phyloP scores from a whole-genome alignment of 1,284 basidiomycete genomes.

The Limonomyces culmigenus region DNA sequence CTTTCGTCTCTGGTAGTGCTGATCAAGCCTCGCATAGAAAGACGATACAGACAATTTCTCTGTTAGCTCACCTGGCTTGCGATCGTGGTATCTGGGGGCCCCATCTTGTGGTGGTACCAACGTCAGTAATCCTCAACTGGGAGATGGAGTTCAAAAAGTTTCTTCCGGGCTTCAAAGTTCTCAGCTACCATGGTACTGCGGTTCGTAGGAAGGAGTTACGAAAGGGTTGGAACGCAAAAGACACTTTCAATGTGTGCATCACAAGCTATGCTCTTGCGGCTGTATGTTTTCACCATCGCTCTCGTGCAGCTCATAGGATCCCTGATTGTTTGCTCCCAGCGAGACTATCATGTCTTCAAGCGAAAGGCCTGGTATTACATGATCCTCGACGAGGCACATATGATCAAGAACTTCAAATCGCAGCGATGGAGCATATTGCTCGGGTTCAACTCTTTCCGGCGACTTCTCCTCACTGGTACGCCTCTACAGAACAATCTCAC shows the following conservation, averaged over 20 bases:
- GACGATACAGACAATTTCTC: constrained; percentile 91
- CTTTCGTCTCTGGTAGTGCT: constrained; percentile 1
- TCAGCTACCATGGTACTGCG: constrained; percentile 85
- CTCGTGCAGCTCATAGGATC: too few relatives aligned
- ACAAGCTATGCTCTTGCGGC: constrained; percentile 93
- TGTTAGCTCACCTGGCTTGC: constrained; percentile 87
- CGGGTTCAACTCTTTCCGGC: constrained; percentile 84
- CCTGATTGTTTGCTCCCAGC: too few relatives aligned
- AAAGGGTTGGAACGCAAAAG: constrained; percentile 86
- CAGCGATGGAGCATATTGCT: constrained; percentile 92
- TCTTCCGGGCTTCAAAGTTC: constrained; percentile 80
- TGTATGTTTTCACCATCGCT: too few relatives aligned
- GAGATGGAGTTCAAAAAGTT: constrained; percentile 99
- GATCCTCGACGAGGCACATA: constrained; percentile 93
- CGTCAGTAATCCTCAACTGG: constrained; percentile 93
- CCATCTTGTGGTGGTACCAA: constrained; percentile 90
- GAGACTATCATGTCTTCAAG: constrained; percentile 89
- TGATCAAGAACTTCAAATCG: constrained; percentile 97
- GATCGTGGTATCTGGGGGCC: constrained; percentile 95
- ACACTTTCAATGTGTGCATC: constrained; percentile 91
- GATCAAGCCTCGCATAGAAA: constrained; percentile 38
- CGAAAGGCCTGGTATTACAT: constrained; percentile 95
- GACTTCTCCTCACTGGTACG: constrained; percentile 83
- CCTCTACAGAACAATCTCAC: constrained; percentile 94
- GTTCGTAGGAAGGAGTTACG: constrained; percentile 89